A percentile compares a stretch with the other conserved stretches of the same genome.
Conservation (phyloP, 208 protist genomes). For the Endotrypanum monterogeii region DNA sequence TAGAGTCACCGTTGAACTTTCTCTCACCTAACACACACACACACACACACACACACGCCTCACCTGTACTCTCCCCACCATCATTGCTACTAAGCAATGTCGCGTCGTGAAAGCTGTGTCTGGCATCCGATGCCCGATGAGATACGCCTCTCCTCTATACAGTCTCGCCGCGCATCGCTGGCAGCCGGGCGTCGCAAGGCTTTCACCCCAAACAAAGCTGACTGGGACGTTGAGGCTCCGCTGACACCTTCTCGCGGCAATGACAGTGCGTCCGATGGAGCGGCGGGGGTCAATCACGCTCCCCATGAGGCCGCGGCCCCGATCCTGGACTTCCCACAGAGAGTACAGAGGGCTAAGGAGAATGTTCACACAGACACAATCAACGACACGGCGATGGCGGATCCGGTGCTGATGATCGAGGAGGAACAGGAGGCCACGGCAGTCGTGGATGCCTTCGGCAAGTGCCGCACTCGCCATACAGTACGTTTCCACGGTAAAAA, state of each 20-base stretch:
- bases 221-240: constrained; percentile 54
- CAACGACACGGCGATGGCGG: no score
- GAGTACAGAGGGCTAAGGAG: neutral
- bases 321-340: neutral
- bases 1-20: neutral
- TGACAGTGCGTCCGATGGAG: constrained; percentile 27
- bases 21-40: neutral
- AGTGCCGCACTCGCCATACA: constrained; percentile 45
- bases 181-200: constrained; percentile 43
- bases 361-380: neutral
- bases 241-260: constrained; percentile 29
- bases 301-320: constrained; percentile 1
- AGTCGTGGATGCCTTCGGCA: constrained; percentile 8
- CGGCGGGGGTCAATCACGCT: neutral
- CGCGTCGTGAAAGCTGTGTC: constrained; percentile 46
- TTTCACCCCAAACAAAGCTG: constrained; percentile 28
- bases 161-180: constrained; percentile 52
- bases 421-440: neutral
- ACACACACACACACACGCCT: neutral
- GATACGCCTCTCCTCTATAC: constrained; percentile 47
- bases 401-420: neutral
- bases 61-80: neutral
- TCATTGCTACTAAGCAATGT: constrained; percentile 25
- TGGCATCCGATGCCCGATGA: constrained; percentile 73
- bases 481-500: constrained; percentile 58